Conservation (phyloP, 1,139 yeast species). For the Diutina catenulata region DNA sequence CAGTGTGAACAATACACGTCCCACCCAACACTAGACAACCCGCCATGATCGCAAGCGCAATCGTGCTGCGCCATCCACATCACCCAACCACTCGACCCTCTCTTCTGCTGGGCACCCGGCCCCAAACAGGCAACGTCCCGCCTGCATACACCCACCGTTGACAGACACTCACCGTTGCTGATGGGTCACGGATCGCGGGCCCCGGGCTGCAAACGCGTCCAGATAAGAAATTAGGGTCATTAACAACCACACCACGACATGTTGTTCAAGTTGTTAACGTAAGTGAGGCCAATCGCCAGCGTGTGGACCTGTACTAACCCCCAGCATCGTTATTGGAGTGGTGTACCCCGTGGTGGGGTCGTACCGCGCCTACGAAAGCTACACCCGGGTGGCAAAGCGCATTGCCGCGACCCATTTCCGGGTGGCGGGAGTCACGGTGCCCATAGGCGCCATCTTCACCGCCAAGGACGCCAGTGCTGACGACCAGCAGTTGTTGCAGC, state of each 20-base stretch:
- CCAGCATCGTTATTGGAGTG: background rate
- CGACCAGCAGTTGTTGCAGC: constrained; percentile 6
- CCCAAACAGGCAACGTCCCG: too few species aligned
- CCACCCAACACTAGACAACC: too few species aligned
- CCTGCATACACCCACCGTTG: too few species aligned
- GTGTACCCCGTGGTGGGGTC: constrained; percentile 44
- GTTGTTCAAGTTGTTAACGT: constrained; percentile 4
- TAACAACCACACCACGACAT: too few species aligned
- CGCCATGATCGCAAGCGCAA: too few species aligned
- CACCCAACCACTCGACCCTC: too few species aligned
- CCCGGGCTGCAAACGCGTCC: background rate
- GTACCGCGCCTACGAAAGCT: constrained; percentile 29
- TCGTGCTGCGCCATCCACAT: too few species aligned
- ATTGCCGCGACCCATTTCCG: constrained; percentile 9
- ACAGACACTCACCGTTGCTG: too few species aligned
- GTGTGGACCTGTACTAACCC: background rate
- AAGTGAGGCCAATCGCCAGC: background rate
- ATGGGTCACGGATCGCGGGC: too few species aligned
- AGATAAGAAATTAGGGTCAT: background rate
- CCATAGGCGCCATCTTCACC: constrained; percentile 10
- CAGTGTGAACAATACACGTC: too few species aligned
- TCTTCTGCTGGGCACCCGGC: too few species aligned
- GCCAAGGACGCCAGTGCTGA: constrained; percentile 20
- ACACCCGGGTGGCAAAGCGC: constrained; percentile 8
- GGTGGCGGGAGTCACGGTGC: constrained; percentile 10